A percentile compares a stretch with the other conserved stretches of the same genome.
These are phyloP conservation scores for Globisporangium canariense DNA, from an alignment of 352 stramenopile species.

Conservation along the genomic window DNA sequence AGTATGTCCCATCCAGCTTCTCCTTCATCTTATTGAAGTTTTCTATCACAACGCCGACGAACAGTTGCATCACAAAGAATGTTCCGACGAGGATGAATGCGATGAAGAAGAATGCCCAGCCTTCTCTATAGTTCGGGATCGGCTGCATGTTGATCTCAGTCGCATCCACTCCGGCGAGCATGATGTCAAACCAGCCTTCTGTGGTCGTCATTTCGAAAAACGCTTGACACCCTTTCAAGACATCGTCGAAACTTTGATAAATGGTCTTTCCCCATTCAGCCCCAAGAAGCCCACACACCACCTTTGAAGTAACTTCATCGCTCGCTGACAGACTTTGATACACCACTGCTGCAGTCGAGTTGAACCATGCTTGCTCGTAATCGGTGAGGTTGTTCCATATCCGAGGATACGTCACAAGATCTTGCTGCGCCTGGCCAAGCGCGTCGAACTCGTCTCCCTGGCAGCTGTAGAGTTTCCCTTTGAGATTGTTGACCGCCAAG, in stretches of 20 bases:
- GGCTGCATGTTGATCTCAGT: conserved; percentile 90
- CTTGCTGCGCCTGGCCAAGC: conserved; percentile 30
- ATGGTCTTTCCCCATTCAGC: conserved; percentile 45
- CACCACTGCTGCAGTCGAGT: conserved; percentile 8
- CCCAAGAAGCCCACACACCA: conserved; percentile 39
- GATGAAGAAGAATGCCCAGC: conserved; percentile 86
- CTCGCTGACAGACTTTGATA: conserved; percentile 17
- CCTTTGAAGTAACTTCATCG: conserved; percentile 34
- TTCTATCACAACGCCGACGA: conserved; percentile 93
- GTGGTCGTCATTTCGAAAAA: conserved; percentile 93
- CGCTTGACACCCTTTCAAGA: conserved; percentile 52
- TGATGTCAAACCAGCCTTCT: conserved; percentile 88
- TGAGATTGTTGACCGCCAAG: conserved; percentile 89
- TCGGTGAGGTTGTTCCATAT: conserved; percentile 41
- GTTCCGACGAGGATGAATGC: conserved; percentile 87
- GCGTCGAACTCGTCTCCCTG: conserved; percentile 42
- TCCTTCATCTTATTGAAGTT: conserved; percentile 88
- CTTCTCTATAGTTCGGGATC: conserved; percentile 64
- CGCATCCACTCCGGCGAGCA: conserved; percentile 84
- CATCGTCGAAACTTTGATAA: conserved; percentile 81
- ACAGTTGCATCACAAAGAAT: conserved; percentile 92
- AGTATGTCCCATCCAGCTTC: conserved; percentile 50
- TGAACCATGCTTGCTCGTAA: conserved; percentile 39
- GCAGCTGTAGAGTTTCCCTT: conserved; percentile 83
- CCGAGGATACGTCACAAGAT: conserved; percentile 43